Conservation (phyloP, 305 asterid species). For the Fraxinus platypoda region DNA sequence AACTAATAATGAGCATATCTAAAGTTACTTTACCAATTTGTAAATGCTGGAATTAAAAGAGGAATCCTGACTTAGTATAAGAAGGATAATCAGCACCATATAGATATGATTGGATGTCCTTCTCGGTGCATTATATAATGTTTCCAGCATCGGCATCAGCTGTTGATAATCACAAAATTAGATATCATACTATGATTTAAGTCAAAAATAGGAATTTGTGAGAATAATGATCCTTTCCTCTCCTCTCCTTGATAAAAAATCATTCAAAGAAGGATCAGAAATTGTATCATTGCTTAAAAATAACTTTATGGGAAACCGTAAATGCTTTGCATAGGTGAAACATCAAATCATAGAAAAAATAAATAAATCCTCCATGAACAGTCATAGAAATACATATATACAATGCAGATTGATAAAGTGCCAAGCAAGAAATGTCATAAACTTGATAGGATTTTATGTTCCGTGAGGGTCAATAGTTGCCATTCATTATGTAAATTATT, state of each 20-base stretch:
- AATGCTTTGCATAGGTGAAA: background rate
- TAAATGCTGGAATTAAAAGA: constrained; percentile 90
- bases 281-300: background rate
- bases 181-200: constrained; percentile 19
- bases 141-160: constrained; percentile 96
- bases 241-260: background rate
- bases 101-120: constrained; percentile 89
- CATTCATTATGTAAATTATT: background rate
- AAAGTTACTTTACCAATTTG: constrained; percentile 60
- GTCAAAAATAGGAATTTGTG: background rate
- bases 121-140: constrained; percentile 76
- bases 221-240: background rate
- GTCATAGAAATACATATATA: constrained; percentile 1
- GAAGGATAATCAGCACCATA: constrained; percentile 93
- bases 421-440: background rate
- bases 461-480: background rate
- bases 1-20: constrained; percentile 10
- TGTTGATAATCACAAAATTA: constrained; percentile 39
- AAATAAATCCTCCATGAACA: background rate
- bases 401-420: constrained; percentile 10
- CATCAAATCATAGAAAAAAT: background rate
- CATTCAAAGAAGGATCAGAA: background rate
- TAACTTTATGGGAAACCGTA: background rate
- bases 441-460: background rate
- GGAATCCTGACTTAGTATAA: constrained; percentile 96